Percentiles rank a stretch among this genome's conserved stretches.
phyloP scores from a whole-genome alignment of 352 stramenopile genomes.

The Phytophthora citricola region DNA sequence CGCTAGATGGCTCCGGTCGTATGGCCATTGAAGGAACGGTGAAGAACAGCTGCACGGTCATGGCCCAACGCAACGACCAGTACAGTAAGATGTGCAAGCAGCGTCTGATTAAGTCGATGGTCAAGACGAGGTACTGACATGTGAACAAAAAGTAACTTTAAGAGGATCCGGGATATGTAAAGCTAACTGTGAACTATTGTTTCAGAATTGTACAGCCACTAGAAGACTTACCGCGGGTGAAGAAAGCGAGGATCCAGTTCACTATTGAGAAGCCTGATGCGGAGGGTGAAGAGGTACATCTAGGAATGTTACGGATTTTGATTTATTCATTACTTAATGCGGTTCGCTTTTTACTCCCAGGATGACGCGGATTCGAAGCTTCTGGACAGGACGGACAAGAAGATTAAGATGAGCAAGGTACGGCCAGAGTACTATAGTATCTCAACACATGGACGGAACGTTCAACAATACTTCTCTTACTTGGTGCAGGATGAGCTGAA shows the following conservation, averaged over 20 bases:
- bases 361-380: slow-evolving; percentile 64
- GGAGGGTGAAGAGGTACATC: slow-evolving; percentile 69
- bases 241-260: slow-evolving; percentile 84
- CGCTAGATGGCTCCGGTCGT: slow-evolving; percentile 81
- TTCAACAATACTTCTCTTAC: slow-evolving; percentile 3
- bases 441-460: neutral
- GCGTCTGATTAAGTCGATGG: slow-evolving; percentile 88
- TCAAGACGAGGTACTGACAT: slow-evolving; percentile 66
- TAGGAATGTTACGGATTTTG: neutral
- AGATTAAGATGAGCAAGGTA: slow-evolving; percentile 92
- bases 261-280: slow-evolving; percentile 81
- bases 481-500: slow-evolving; percentile 81
- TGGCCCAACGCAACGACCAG: slow-evolving; percentile 84
- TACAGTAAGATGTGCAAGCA: slow-evolving; percentile 89
- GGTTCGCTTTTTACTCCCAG: slow-evolving; percentile 27
- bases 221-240: slow-evolving; percentile 77
- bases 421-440: neutral
- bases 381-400: slow-evolving; percentile 79
- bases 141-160: too few relatives aligned
- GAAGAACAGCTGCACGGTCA: slow-evolving; percentile 88
- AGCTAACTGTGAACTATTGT: slow-evolving; percentile 1
- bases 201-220: slow-evolving; percentile 76
- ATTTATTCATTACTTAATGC: slow-evolving; percentile 2
- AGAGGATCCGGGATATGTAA: neutral
- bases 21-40: slow-evolving; percentile 90